These are phyloP conservation scores for Diversispora epigaea DNA, from an alignment of 192 early-diverging fungal species.

Conservation along the genomic window DNA sequence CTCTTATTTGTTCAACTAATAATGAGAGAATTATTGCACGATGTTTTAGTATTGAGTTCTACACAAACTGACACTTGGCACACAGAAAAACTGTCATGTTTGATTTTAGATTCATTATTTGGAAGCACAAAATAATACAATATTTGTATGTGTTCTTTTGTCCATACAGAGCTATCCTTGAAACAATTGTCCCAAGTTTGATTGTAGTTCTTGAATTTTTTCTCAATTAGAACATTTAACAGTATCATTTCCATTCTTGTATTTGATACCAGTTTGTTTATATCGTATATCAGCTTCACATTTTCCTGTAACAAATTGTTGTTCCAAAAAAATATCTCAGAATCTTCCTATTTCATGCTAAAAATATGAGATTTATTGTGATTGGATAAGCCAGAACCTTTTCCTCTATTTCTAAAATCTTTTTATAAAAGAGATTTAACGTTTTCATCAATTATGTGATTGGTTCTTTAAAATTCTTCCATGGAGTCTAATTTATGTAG, in stretches of 20 bases:
- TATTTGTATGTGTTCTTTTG: not conserved
- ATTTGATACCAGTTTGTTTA: not conserved
- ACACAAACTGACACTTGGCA: constrained; percentile 12
- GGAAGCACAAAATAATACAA: constrained; percentile 22
- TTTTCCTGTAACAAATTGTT: constrained; percentile 2
- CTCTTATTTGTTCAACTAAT: constrained; percentile 15
- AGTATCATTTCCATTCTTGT: constrained; percentile 25
- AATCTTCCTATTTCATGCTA: constrained; percentile 1
- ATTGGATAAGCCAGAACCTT: constrained; percentile 4
- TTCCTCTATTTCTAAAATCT: constrained; percentile 16
- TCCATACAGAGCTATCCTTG: constrained; percentile 6
- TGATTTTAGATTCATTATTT: constrained; percentile 1
- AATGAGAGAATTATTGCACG: constrained; percentile 18
- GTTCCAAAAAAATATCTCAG: not conserved
- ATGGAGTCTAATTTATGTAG: not conserved
- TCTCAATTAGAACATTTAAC: constrained; percentile 13
- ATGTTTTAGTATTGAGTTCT: constrained; percentile 1
- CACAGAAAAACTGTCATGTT: constrained; percentile 14
- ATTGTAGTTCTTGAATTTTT: constrained; percentile 16
- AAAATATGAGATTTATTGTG: constrained; percentile 21
- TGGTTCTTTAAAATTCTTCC: not conserved
- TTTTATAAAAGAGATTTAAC: not conserved
- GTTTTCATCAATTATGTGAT: not conserved
- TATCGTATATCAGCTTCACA: constrained; percentile 2
- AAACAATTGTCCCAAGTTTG: constrained; percentile 12